phyloP scores from a whole-genome alignment of 2,329 filamentous ascomycete genomes.

The Fusarium brachygibbosum region DNA sequence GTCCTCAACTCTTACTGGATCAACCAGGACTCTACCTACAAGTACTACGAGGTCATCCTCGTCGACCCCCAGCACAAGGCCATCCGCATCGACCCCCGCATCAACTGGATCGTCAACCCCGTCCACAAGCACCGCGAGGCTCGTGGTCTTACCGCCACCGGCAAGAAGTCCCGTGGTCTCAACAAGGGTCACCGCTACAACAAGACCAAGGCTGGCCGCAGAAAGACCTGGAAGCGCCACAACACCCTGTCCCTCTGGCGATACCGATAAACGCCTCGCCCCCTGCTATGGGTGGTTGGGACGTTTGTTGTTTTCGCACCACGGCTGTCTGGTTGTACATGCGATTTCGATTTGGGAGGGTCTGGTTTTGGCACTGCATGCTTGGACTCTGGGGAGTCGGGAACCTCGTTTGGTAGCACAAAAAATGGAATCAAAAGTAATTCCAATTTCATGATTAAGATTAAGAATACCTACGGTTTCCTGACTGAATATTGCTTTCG shows the following conservation, averaged over 20 bases:
- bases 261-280: slow-evolving; percentile 79
- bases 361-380: slow-evolving; percentile 52
- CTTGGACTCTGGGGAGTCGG: slow-evolving; percentile 53
- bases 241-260: slow-evolving; percentile 99
- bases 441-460: slow-evolving; percentile 48
- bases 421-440: slow-evolving; percentile 52
- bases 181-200: slow-evolving; percentile 99
- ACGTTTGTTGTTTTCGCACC: slow-evolving; percentile 25
- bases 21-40: slow-evolving; percentile 99
- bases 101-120: slow-evolving; percentile 99
- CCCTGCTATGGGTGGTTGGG: slow-evolving; percentile 14
- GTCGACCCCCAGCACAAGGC: slow-evolving; percentile 99
- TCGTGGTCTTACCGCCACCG: slow-evolving; percentile 96
- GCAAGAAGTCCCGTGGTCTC: slow-evolving; percentile 99
- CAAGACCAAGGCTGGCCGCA: slow-evolving; percentile 96
- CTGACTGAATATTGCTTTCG: slow-evolving; percentile 23
- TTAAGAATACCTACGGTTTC: slow-evolving; percentile 46
- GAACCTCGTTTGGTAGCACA: slow-evolving; percentile 51
- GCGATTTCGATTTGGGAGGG: slow-evolving; percentile 46
- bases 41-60: slow-evolving; percentile 99
- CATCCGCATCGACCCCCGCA: slow-evolving; percentile 97
- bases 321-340: slow-evolving; percentile 34
- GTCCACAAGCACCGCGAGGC: slow-evolving; percentile 99
- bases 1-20: slow-evolving; percentile 99
- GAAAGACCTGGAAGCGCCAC: slow-evolving; percentile 99